Base-by-base conservation (phyloP, 805 yeast genomes). In the Spathaspora boniae region DNA sequence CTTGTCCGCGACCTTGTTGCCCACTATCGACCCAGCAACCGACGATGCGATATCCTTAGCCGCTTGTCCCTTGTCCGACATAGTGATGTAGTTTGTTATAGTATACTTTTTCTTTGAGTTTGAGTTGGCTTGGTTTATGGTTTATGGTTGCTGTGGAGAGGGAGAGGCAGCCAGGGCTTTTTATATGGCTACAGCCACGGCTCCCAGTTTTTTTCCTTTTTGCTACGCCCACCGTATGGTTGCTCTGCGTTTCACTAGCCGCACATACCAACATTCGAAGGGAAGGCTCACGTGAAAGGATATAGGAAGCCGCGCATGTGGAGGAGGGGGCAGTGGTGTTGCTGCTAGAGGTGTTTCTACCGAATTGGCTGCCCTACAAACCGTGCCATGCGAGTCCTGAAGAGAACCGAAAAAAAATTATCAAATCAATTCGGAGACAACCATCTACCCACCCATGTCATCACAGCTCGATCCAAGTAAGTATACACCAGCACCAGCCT, bases 1-100 rank as follows among this genome's bases (percentile, higher is more conserved):
- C 31, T 49, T 51, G 38, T 62, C 65, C 14, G 68, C 68, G 6
- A 58, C 56, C 47, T 60, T 59, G 46, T 56, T 58, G n/a, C 63
- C 68, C 4, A 55, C 65, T 14, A 62, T n/a, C n/a, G 65, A 59
- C 4, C 68, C 68, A 4, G 54, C 65, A 24, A 62, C 60, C 4
- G 59, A 50, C 15, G 55, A 62, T 5, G 58, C 65, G 34, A 62
- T 60, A 46, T 58, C 49, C 42, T 62, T 62, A 31, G 45, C 58
- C 16, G 31, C 31, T 31, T 31, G 24, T 31, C 34, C 34, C 22
- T 16, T 29, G 32, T 32, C 35, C 6, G 36, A 33, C 36, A 33
- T 33, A n/a, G 5, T 22, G 11, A n/a, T n/a, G n/a, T n/a, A n/a
- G n/a, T n/a, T n/a, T n/a, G n/a, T n/a, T n/a, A n/a, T n/a, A n/a